Evolutionary conservation across 805 yeast species (phyloP).

Genomic region (Maudiozyma pseudohumilis): DNA sequence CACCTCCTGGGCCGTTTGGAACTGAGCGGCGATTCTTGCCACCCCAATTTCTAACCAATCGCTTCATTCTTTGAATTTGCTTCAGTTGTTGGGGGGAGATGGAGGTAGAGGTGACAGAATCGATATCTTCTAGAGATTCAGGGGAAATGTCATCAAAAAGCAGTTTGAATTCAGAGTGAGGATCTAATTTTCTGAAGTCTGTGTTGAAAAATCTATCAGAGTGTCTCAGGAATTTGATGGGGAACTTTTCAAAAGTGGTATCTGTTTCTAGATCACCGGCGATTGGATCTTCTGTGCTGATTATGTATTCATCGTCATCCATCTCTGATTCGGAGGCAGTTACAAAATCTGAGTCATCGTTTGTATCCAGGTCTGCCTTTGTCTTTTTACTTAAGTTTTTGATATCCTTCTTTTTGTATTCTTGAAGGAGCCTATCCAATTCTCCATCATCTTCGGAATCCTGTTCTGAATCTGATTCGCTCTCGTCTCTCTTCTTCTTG

Average conservation of each 20-base stretch:
- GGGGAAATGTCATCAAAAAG: constrained; percentile 63
- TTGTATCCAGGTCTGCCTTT: constrained; percentile 19
- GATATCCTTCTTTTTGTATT: constrained; percentile 28
- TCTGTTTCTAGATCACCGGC: constrained; percentile 29
- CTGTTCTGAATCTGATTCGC: constrained; percentile 10
- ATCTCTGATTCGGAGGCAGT: constrained; percentile 31
- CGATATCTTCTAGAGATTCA: constrained; percentile 65
- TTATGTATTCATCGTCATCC: constrained; percentile 18
- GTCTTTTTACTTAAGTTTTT: constrained; percentile 8
- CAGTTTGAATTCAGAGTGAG: constrained; percentile 62
- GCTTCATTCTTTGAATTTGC: constrained; percentile 44
- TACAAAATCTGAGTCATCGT: constrained; percentile 34
- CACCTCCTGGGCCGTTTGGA: constrained; percentile 48
- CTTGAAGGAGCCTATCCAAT: constrained; percentile 44
- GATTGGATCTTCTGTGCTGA: constrained; percentile 7
- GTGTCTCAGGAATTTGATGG: constrained; percentile 8
- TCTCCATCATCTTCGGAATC: constrained; percentile 43
- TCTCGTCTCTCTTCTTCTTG: constrained; percentile 1
- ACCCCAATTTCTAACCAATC: constrained; percentile 71
- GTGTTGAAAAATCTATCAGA: constrained; percentile 15
- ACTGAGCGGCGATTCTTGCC: constrained; percentile 64
- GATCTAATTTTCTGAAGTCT: constrained; percentile 45
- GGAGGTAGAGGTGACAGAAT: constrained; percentile 59
- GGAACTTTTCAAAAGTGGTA: constrained; percentile 18
- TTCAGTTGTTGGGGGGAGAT: constrained; percentile 58